These are phyloP conservation scores for Boletus smithii DNA, from an alignment of 1,284 basidiomycete genomes.

Conservation along the genomic window DNA sequence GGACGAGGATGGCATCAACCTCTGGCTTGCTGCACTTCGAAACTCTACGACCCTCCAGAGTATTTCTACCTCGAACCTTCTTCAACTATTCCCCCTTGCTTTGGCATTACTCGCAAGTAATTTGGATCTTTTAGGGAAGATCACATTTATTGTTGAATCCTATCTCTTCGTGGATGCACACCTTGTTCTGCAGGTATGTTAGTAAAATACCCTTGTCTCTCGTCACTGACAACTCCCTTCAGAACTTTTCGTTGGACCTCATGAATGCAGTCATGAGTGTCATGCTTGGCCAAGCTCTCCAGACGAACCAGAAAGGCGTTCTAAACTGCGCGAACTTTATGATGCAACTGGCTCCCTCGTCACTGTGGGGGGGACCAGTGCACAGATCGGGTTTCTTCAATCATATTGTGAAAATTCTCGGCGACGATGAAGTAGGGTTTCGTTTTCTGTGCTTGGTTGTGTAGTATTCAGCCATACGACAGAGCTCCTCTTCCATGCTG, in stretches of 20 bases:
- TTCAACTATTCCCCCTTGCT: constrained; percentile 67
- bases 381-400: constrained; percentile 70
- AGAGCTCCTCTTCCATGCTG: constrained; percentile 54
- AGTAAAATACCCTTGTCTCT: not conserved
- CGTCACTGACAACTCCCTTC: constrained; percentile 4
- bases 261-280: constrained; percentile 53
- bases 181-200: constrained; percentile 64
- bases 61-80: constrained; percentile 51
- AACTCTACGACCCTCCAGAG: constrained; percentile 60
- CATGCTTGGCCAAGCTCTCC: constrained; percentile 47
- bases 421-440: constrained; percentile 58
- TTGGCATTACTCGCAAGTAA: constrained; percentile 63
- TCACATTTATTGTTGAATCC: constrained; percentile 71
- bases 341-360: constrained; percentile 58
- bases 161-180: constrained; percentile 74
- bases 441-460: constrained; percentile 4
- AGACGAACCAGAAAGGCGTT: constrained; percentile 57
- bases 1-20: constrained; percentile 72
- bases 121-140: constrained; percentile 71
- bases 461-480: constrained; percentile 14
- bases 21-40: constrained; percentile 75
- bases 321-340: constrained; percentile 53
- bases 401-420: constrained; percentile 51
- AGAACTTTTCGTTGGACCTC: constrained; percentile 53
- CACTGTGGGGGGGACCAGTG: constrained; percentile 66